Base-by-base conservation (phyloP, 2,329 filamentous ascomycete genomes). In the Fusarium armeniacum region DNA sequence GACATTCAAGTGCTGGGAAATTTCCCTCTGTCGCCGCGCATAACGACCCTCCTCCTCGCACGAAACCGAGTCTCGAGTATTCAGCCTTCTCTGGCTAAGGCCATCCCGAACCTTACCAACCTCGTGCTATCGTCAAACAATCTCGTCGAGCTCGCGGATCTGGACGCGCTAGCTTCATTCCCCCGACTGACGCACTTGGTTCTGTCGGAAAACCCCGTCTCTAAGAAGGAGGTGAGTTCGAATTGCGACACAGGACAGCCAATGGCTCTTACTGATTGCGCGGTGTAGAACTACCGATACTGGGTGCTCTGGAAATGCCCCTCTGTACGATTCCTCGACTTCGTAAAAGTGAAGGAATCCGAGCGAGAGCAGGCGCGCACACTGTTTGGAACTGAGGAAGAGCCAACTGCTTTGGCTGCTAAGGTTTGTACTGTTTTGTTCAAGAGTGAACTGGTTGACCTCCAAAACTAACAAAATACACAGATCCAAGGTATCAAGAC, bases 231-330 rank as follows among this genome's bases (percentile, higher is more conserved):
- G 89, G 94, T 97, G 78, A 73, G 90, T 81, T 16, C 28, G n/a
- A 28, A 43, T n/a, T 8, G 24, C 43, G 33, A 10, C 22, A 15
- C 28, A 9, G 24, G 28, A 15, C 24, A 41, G 44, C 46, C 24
- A 38, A 50, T 49, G 15, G 32, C 49, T 32, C n/a, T 50, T 58
- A 40, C 62, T 64, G 54, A 67, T 47, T 45, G 32, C 38, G 33
- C 18, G 24, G 33, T 45, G 16, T 56, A 98, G 93, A 84, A 98
- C 81, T 99, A 98, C 83, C 91, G 96, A 55, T 91, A 91, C 79
- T 99, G 93, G 91, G 84, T 97, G 30, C 87, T 99, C 65, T 98
- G 93, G 91, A 89, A 91, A 68, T 93, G 92, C 78, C 94, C 93
- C 1, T 87, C 86, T 6, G 89, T 99, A 44, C 90, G 95, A 45